These are phyloP conservation scores for Pseudopyrenochaeta lycopersici DNA, from an alignment of 2,329 filamentous ascomycete genomes.

Conservation along the genomic window DNA sequence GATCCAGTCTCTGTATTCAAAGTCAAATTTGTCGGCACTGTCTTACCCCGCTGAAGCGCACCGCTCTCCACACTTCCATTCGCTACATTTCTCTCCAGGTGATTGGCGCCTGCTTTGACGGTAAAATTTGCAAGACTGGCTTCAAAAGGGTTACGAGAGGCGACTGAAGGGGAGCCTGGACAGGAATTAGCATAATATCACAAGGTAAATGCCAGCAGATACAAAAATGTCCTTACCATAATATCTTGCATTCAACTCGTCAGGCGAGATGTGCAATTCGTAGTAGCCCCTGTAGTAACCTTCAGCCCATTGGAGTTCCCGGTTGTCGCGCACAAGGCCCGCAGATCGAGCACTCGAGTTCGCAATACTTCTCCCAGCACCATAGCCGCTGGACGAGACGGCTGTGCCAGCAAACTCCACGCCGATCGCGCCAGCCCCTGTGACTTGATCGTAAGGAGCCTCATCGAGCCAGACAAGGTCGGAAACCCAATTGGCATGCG, in stretches of 20 bases:
- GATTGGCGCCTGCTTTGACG: slow-evolving; percentile 68
- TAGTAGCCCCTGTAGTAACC: slow-evolving; percentile 77
- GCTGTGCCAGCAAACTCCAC: slow-evolving; percentile 69
- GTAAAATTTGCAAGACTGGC: slow-evolving; percentile 75
- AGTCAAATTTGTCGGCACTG: slow-evolving; percentile 42
- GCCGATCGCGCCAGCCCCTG: slow-evolving; percentile 52
- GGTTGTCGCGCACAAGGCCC: slow-evolving; percentile 56
- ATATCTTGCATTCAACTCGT: slow-evolving; percentile 67
- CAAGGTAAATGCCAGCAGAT: background rate
- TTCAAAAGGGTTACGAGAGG: slow-evolving; percentile 68
- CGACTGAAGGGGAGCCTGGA: slow-evolving; percentile 61
- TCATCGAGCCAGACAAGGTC: slow-evolving; percentile 55
- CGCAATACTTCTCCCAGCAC: slow-evolving; percentile 18
- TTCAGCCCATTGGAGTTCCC: slow-evolving; percentile 75
- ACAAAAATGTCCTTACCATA: slow-evolving; percentile 58
- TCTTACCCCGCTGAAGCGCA: slow-evolving; percentile 54
- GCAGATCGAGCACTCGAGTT: slow-evolving; percentile 60
- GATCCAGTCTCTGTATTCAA: slow-evolving; percentile 38
- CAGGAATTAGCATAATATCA: background rate
- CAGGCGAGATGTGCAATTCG: slow-evolving; percentile 64
- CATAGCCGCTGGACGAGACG: slow-evolving; percentile 65
- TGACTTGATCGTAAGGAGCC: slow-evolving; percentile 45
- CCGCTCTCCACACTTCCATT: slow-evolving; percentile 62
- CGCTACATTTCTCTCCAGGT: slow-evolving; percentile 59
- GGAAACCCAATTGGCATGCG: slow-evolving; percentile 67